Evolutionary conservation across 2,329 filamentous ascomycete species (phyloP).

Genomic region (Colletotrichum costaricense): DNA sequence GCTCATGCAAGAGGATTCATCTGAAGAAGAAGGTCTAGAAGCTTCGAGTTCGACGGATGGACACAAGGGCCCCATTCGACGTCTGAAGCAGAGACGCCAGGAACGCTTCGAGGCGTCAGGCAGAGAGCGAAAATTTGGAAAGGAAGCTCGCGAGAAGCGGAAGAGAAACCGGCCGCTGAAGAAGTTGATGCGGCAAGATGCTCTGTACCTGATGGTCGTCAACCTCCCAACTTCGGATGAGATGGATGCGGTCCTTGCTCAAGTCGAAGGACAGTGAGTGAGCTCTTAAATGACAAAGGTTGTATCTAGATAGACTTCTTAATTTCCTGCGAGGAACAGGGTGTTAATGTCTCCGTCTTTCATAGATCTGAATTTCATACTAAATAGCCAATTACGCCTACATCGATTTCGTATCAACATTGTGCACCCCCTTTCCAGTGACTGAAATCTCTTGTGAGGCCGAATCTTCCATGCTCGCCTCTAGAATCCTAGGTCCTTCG

Average conservation of each 20-base stretch:
- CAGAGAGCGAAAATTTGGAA: neutral
- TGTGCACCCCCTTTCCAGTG: neutral
- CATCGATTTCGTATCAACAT: neutral
- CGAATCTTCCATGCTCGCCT: neutral
- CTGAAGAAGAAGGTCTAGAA: neutral
- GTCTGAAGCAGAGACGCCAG: neutral
- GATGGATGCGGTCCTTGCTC: neutral
- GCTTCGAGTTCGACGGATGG: neutral
- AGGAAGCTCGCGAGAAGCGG: constrained; percentile 1
- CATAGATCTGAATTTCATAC: neutral
- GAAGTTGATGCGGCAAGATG: constrained; percentile 12
- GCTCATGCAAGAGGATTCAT: neutral
- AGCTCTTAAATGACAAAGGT: neutral
- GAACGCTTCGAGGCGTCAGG: neutral
- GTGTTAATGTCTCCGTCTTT: neutral
- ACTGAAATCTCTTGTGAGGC: neutral
- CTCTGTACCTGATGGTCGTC: constrained; percentile 8
- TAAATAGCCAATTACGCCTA: neutral
- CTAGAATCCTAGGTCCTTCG: constrained; percentile 31
- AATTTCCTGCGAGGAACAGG: neutral
- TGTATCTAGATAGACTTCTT: neutral
- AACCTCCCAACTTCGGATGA: neutral
- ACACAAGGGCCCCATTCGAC: neutral
- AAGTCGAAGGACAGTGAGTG: neutral
- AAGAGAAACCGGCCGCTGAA: constrained; percentile 4